Conservation (phyloP, 805 yeast genomes). For the Myxozyma neotropica region DNA sequence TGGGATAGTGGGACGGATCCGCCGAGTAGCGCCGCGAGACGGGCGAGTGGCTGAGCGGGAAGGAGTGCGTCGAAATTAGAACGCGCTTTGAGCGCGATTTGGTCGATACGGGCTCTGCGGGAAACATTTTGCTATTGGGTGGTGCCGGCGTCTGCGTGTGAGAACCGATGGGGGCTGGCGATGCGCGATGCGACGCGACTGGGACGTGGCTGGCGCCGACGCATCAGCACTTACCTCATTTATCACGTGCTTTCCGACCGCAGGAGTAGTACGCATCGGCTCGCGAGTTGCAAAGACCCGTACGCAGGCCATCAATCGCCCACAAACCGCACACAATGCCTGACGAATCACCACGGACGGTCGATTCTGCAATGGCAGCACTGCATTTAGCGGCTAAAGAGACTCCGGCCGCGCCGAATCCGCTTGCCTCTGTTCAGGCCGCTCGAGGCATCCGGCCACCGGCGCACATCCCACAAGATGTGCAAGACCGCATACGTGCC, state of each 20-base stretch:
- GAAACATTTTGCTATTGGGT: neutral
- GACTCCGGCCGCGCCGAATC: conserved; percentile 20
- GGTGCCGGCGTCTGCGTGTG: neutral
- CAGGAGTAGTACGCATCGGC: neutral
- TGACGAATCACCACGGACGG: conserved; percentile 4
- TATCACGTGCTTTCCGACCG: neutral
- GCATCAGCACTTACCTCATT: neutral
- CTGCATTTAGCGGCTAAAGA: neutral
- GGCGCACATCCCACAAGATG: conserved; percentile 53
- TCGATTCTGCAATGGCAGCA: conserved; percentile 7
- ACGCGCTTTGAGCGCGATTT: conserved; percentile 19
- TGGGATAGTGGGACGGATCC: conserved; percentile 8
- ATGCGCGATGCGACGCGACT: neutral
- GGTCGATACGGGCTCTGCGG: neutral
- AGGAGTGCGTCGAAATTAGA: conserved; percentile 23
- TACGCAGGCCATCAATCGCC: too few species aligned
- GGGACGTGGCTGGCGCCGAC: neutral
- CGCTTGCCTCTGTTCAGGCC: conserved; percentile 29
- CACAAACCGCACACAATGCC: too few species aligned
- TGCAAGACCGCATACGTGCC: conserved; percentile 84
- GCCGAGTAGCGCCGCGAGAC: conserved; percentile 22
- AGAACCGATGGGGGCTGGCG: neutral
- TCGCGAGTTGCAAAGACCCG: too few species aligned
- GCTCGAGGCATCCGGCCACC: conserved; percentile 30
- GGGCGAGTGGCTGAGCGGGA: conserved; percentile 27